These are phyloP conservation scores for Paraphoma sp. DNA, from an alignment of 2,329 filamentous ascomycete species.

Conservation along the genomic window DNA sequence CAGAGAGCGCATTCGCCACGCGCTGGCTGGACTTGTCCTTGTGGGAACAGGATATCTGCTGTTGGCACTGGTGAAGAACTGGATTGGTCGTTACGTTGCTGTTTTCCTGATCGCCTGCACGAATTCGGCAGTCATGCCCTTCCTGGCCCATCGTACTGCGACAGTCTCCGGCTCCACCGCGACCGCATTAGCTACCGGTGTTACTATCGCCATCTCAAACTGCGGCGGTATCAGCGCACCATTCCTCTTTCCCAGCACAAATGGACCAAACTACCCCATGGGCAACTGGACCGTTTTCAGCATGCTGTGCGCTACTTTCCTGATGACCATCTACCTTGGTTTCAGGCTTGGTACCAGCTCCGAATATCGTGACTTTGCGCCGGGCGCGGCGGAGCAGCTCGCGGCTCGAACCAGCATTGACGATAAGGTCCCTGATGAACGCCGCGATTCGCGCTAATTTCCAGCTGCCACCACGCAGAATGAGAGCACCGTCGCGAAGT, in stretches of 20 bases:
- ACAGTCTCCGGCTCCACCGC: conserved; percentile 28
- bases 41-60: conserved; percentile 27
- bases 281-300: conserved; percentile 31
- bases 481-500: background rate
- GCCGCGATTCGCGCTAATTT: conserved; percentile 6
- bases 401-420: conserved; percentile 18
- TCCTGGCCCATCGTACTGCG: conserved; percentile 27
- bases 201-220: conserved; percentile 29
- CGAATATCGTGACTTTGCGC: conserved; percentile 28
- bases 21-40: conserved; percentile 19
- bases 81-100: conserved; percentile 27
- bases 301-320: conserved; percentile 22
- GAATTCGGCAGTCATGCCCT: conserved; percentile 27
- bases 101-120: conserved; percentile 31
- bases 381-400: conserved; percentile 25
- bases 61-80: conserved; percentile 23
- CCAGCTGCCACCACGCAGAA: background rate
- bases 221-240: conserved; percentile 29
- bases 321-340: conserved; percentile 27
- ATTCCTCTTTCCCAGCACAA: conserved; percentile 20
- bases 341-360: conserved; percentile 26
- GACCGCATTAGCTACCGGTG: conserved; percentile 28
- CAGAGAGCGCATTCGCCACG: conserved; percentile 27
- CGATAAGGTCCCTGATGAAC: conserved; percentile 19
- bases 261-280: conserved; percentile 28